Base-by-base conservation (phyloP, 2,329 filamentous ascomycete genomes). In the Beauveria brongniartii region DNA sequence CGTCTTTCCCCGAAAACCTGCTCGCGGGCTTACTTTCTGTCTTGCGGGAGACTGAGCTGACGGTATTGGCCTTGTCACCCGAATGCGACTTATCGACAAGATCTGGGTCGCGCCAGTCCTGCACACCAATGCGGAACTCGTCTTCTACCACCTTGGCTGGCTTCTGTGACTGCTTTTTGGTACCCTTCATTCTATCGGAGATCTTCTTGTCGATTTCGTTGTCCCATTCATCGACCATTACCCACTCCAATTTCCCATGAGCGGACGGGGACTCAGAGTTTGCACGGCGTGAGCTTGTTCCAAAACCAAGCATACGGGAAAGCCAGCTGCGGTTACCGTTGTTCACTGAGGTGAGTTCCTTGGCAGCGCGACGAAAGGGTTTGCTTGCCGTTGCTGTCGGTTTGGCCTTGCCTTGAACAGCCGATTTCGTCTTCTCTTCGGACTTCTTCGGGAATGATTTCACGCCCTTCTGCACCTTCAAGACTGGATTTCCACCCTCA, bases 81-180 rank as follows among this genome's bases (percentile, higher is more conserved):
- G 43, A n/a, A 40, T 30, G 40, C 2, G 60, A 43, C 26, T 75
- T 76, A 63, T 69, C 67, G 24, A 69, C 64, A 55, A 69, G 62
- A 30, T 91, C 89, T 6, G 89, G 88, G 70, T 94, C 90, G 65
- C 90, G 83, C 90, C 90, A 93, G 70, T 94, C 90, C 65, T 94
- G 89, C 14, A 92, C 85, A n/a, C 90, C 90, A 67, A 93, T 92
- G 50, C 89, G 81, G 70, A 92, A 93, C 61, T 81, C 83, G 70
- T 91, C 87, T 52, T 77, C 72, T 2, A 69, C 60, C 9, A 55
- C 61, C n/a, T 66, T 69, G 51, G 67, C 69, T 52, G 65, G 61
- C 61, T 69, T 69, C 47, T 68, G 59, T 61, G 64, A 54, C 65
- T 63, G 59, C 59, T 70, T 71, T 61, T 72, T 73, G 16, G 72